Evolutionary conservation across 1,284 basidiomycete genomes (phyloP).

Genomic region (Salmacisia buchloeana): DNA sequence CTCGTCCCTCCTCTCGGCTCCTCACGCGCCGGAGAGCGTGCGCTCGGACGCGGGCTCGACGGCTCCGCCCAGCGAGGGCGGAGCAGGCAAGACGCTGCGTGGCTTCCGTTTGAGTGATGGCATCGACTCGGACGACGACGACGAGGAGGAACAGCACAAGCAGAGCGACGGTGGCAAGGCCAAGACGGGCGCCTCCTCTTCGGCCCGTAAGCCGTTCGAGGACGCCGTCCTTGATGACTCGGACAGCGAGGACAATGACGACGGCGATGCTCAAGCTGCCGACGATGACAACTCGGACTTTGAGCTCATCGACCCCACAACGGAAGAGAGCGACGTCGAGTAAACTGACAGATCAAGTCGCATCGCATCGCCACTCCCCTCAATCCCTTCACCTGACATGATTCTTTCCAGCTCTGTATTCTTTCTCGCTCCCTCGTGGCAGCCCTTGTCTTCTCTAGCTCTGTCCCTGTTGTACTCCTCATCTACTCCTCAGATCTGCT

Average conservation of each 20-base stretch:
- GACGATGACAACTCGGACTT: slow-evolving; percentile 1
- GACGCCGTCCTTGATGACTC: background rate
- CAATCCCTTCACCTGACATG: background rate
- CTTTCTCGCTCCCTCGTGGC: background rate
- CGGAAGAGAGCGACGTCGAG: slow-evolving; percentile 8
- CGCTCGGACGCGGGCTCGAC: slow-evolving; percentile 59
- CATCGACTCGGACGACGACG: slow-evolving; percentile 58
- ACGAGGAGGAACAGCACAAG: background rate
- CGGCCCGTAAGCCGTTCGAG: background rate
- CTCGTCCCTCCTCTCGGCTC: slow-evolving; percentile 50
- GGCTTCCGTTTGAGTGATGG: slow-evolving; percentile 48
- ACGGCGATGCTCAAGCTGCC: background rate
- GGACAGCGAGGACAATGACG: slow-evolving; percentile 2
- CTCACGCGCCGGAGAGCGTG: slow-evolving; percentile 63
- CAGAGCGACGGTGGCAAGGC: background rate
- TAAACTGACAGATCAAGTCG: background rate
- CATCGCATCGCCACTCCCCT: background rate
- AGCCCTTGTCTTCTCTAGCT: too few relatives aligned
- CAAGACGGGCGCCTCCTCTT: too few relatives aligned
- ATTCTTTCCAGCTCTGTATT: background rate
- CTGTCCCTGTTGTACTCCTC: background rate
- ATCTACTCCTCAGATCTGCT: background rate
- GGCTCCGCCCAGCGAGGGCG: slow-evolving; percentile 13
- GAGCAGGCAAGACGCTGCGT: background rate
- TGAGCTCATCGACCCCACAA: slow-evolving; percentile 11